Conservation (phyloP, 2,329 filamentous ascomycete genomes). For the Aspergillus bombycis region DNA sequence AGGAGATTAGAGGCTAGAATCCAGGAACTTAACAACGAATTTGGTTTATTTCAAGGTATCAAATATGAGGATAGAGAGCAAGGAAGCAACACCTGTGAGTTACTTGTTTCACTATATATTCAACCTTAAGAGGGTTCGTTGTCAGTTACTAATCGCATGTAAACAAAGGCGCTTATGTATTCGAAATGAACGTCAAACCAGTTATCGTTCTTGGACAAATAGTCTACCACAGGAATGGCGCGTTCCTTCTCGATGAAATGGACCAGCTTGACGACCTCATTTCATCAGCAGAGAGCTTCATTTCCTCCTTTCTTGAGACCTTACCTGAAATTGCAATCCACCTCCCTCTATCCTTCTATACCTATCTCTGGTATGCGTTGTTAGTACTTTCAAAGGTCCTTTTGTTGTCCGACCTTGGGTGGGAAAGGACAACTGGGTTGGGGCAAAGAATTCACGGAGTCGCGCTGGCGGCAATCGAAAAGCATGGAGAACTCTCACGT, state of each 20-base stretch:
- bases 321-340: not conserved
- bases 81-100: conserved; percentile 5
- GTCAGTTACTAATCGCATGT: not conserved
- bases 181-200: conserved; percentile 8
- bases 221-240: not conserved
- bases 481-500: conserved; percentile 2
- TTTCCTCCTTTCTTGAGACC: conserved; percentile 3
- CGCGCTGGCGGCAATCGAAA: conserved; percentile 1
- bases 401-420: conserved; percentile 8
- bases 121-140: not conserved
- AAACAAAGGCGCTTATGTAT: conserved; percentile 4
- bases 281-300: conserved; percentile 4
- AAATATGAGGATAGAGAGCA: not conserved
- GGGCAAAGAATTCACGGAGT: conserved; percentile 1
- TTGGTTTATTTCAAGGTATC: not conserved
- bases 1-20: not conserved
- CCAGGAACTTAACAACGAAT: not conserved
- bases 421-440: not conserved
- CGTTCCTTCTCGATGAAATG: conserved; percentile 7
- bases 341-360: conserved; percentile 11
- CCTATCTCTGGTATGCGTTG: conserved; percentile 16
- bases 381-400: conserved; percentile 13
- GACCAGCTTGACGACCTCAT: conserved; percentile 5
- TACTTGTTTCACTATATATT: not conserved
- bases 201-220: conserved; percentile 14